Evolutionary conservation across 352 stramenopile species (phyloP).

Genomic region (Globisporangium radiosum): DNA sequence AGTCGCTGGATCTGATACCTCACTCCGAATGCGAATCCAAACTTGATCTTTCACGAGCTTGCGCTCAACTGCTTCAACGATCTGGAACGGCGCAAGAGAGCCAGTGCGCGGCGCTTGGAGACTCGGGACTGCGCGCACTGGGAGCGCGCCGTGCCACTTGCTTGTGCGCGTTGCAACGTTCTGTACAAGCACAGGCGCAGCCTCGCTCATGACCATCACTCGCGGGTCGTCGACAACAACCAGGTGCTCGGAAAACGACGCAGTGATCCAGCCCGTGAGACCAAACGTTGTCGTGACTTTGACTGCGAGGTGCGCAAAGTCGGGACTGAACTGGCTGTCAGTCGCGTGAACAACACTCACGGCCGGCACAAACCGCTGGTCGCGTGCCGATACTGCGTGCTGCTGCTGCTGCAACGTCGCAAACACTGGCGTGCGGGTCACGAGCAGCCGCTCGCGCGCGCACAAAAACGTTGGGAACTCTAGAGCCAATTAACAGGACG

Average conservation of each 20-base stretch:
- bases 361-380: constrained; percentile 44
- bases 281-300: constrained; percentile 64
- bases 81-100: constrained; percentile 44
- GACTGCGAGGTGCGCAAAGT: constrained; percentile 60
- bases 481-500: constrained; percentile 11
- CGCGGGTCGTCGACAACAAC: constrained; percentile 51
- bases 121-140: constrained; percentile 52
- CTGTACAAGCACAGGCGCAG: constrained; percentile 30
- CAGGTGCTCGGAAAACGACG: constrained; percentile 43
- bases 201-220: constrained; percentile 16
- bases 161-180: constrained; percentile 51
- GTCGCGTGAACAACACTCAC: constrained; percentile 67
- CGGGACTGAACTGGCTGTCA: constrained; percentile 59
- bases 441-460: constrained; percentile 35
- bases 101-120: constrained; percentile 49
- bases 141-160: constrained; percentile 58
- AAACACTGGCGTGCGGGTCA: constrained; percentile 49
- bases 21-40: constrained; percentile 43
- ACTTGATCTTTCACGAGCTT: constrained; percentile 73
- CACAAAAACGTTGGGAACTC: constrained; percentile 61
- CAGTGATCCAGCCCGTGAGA: constrained; percentile 58
- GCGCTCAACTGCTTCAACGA: constrained; percentile 50
- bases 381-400: background rate
- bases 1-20: background rate
- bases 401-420: constrained; percentile 12